phyloP scores from a whole-genome alignment of 805 yeast species.

The Saturnispora mendoncae region DNA sequence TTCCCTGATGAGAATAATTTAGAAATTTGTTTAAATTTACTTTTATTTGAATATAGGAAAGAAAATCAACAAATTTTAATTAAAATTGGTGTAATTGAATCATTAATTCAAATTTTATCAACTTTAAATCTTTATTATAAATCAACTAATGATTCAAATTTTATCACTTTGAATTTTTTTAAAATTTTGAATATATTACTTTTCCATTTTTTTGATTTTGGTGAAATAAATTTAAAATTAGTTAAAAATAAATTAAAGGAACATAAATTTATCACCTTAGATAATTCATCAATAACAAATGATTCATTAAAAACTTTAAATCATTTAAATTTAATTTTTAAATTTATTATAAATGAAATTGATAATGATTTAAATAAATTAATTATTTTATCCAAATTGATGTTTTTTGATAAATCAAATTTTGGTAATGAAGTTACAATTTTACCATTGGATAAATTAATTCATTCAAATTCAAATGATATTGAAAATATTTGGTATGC shows the following conservation, averaged over 20 bases:
- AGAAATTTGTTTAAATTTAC: conserved; percentile 19
- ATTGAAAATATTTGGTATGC: conserved; percentile 22
- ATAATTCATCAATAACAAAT: conserved; percentile 12
- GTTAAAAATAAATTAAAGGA: conserved; percentile 17
- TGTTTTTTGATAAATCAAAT: conserved; percentile 14
- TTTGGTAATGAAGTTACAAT: conserved; percentile 12
- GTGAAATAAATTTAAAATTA: conserved; percentile 11
- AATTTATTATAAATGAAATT: conserved; percentile 23
- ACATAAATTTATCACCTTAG: conserved; percentile 11
- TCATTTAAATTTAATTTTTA: conserved; percentile 25
- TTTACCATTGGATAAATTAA: conserved; percentile 16
- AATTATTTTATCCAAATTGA: conserved; percentile 24
- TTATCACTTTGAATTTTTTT: conserved; percentile 25
- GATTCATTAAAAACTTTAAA: conserved; percentile 19
- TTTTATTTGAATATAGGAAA: conserved; percentile 17
- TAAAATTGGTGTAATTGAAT: conserved; percentile 25
- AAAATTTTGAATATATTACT: conserved; percentile 20
- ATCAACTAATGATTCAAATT: conserved; percentile 21
- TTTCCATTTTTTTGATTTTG: conserved; percentile 19
- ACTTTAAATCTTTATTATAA: conserved; percentile 26
- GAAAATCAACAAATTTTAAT: conserved; percentile 11
- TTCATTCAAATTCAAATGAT: conserved; percentile 11
- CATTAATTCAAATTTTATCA: conserved; percentile 25
- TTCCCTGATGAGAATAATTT: conserved; percentile 24
- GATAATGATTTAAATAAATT: conserved; percentile 29